These are phyloP conservation scores for Rhododendron simsii DNA, from an alignment of 148 eudicot genomes.

Conservation along the genomic window DNA sequence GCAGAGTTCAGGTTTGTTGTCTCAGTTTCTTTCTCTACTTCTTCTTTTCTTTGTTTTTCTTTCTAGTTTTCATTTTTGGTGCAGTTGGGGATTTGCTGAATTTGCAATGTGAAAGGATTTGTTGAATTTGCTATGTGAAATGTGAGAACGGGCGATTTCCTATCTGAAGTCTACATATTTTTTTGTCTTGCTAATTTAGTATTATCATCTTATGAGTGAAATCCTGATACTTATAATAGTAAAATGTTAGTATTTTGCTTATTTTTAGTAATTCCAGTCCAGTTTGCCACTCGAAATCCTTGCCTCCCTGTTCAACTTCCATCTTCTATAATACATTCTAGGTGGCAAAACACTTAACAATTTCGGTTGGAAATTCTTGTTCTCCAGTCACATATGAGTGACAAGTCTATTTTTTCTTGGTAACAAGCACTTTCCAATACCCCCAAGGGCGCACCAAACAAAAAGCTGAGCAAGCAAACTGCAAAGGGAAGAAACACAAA, in stretches of 20 bases:
- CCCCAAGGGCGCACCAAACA: not conserved
- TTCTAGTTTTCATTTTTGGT: not conserved
- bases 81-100: no score
- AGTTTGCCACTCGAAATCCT: not conserved
- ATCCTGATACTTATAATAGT: not conserved
- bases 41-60: not conserved
- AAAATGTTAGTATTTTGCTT: not conserved
- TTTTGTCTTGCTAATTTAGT: not conserved
- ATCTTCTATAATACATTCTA: not conserved
- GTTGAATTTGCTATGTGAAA: not conserved
- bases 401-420: not conserved
- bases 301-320: not conserved
- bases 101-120: no score
- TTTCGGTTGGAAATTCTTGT: not conserved
- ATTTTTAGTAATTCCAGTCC: not conserved
- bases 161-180: not conserved
- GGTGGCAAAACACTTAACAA: not conserved
- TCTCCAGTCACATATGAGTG: not conserved
- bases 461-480: not conserved
- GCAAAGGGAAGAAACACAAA: not conserved
- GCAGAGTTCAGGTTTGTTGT: constrained; percentile 58
- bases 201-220: not conserved
- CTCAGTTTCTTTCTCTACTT: not conserved
- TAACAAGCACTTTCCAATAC: not conserved
- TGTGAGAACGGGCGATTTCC: not conserved